Percentiles rank a stretch among this genome's conserved stretches.
phyloP scores from a whole-genome alignment of 2,329 filamentous ascomycete species.

The Sclerotinia subarctica region DNA sequence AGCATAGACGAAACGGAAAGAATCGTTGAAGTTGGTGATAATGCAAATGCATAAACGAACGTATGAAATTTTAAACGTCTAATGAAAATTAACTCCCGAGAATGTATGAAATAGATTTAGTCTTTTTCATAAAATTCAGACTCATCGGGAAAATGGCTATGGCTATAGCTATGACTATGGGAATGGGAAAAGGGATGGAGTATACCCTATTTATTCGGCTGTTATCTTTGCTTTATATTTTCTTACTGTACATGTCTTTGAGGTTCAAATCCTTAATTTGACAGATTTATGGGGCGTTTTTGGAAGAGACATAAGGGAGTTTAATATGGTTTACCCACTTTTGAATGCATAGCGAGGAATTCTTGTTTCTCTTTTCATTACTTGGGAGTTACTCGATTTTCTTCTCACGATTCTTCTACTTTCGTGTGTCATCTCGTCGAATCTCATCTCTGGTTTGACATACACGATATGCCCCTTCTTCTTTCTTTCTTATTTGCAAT shows the following conservation, averaged over 20 bases:
- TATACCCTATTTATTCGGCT: constrained; percentile 14
- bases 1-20: constrained; percentile 25
- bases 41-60: constrained; percentile 15
- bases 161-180: not conserved
- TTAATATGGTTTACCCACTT: not conserved
- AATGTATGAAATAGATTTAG: constrained; percentile 3
- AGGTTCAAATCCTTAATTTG: not conserved
- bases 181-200: constrained; percentile 17
- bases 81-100: constrained; percentile 13
- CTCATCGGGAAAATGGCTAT: constrained; percentile 17
- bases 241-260: constrained; percentile 1
- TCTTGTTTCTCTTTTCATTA: constrained; percentile 17
- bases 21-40: constrained; percentile 9
- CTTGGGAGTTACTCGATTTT: not conserved
- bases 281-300: constrained; percentile 7
- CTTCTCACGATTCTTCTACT: not conserved
- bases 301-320: not conserved
- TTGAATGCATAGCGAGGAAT: constrained; percentile 23
- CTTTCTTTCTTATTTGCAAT: too few species aligned
- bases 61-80: constrained; percentile 15
- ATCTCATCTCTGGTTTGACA: too few species aligned
- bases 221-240: constrained; percentile 5
- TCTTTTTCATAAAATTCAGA: not conserved
- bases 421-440: not conserved
- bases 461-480: not conserved